These are phyloP conservation scores for Cucurbita moschata DNA, from an alignment of 306 rosid genomes.

Conservation along the genomic window DNA sequence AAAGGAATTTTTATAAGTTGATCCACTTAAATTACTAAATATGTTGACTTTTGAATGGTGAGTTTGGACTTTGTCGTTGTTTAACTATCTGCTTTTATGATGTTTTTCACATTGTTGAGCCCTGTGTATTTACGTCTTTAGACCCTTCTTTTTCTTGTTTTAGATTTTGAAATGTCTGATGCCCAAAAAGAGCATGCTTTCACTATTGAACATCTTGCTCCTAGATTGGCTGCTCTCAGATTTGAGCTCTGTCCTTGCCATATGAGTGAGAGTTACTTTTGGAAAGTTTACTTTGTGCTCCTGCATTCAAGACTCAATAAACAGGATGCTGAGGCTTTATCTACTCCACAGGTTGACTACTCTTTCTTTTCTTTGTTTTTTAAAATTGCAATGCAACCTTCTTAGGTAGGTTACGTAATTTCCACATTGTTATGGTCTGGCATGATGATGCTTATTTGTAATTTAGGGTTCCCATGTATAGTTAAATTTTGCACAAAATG, in stretches of 20 bases:
- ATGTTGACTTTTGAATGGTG: background rate
- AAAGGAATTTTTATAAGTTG: background rate
- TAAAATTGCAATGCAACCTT: background rate
- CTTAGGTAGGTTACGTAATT: background rate
- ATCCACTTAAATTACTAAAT: background rate
- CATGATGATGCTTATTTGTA: background rate
- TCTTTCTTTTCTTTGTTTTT: conserved; percentile 2
- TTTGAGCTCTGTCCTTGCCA: conserved; percentile 88
- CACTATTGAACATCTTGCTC: conserved; percentile 61
- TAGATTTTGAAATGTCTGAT: conserved; percentile 80
- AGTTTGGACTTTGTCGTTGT: background rate
- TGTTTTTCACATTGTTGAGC: conserved; percentile 1
- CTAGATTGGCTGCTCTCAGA: conserved; percentile 89
- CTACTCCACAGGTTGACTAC: conserved; percentile 59
- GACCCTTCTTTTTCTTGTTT: conserved; percentile 11
- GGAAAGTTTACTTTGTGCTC: conserved; percentile 96
- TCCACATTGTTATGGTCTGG: background rate
- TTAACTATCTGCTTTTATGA: background rate
- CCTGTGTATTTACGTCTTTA: background rate
- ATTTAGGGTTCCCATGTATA: background rate
- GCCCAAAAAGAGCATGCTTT: conserved; percentile 61
- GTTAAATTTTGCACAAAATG: background rate
- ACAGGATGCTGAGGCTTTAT: conserved; percentile 64
- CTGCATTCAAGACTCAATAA: conserved; percentile 81
- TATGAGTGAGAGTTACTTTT: conserved; percentile 87